Conservation (phyloP, 257 asterid species). For the Hygrophila difformis region DNA sequence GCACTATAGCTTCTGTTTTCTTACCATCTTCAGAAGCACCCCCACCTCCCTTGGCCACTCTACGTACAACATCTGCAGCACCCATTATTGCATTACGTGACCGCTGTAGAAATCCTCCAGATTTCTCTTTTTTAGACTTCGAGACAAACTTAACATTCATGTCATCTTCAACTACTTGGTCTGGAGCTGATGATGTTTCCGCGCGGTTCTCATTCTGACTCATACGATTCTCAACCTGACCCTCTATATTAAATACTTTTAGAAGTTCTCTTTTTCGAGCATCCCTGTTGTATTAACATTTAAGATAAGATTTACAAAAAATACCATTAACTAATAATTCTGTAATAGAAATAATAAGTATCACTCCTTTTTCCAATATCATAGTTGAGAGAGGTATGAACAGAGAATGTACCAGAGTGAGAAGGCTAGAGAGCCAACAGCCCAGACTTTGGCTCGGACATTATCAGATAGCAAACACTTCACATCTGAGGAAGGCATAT, state of each 20-base stretch:
- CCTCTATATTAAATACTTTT: slow-evolving; percentile 75
- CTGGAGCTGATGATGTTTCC: slow-evolving; percentile 52
- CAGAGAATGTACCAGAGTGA: slow-evolving; percentile 54
- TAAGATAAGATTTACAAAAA: not conserved
- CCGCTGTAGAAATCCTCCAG: slow-evolving; percentile 72
- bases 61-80: slow-evolving; percentile 94
- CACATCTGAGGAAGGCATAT: slow-evolving; percentile 80
- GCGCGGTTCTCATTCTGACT: slow-evolving; percentile 70
- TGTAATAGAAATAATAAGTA: not conserved
- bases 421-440: slow-evolving; percentile 64
- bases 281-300: slow-evolving; percentile 50
- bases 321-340: too few species aligned
- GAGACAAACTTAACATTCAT: slow-evolving; percentile 49
- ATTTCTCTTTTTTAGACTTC: slow-evolving; percentile 85
- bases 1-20: slow-evolving; percentile 68
- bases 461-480: slow-evolving; percentile 61
- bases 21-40: slow-evolving; percentile 56
- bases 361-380: too few species aligned
- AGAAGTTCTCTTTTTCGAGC: slow-evolving; percentile 84
- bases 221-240: slow-evolving; percentile 76
- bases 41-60: slow-evolving; percentile 82
- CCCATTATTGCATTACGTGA: slow-evolving; percentile 91
- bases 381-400: slow-evolving; percentile 4
- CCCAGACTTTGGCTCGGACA: slow-evolving; percentile 77
- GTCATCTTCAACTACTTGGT: slow-evolving; percentile 69